These are phyloP conservation scores for Hydnomerulius pinastri DNA, from an alignment of 768 basidiomycete species.

Conservation along the genomic window DNA sequence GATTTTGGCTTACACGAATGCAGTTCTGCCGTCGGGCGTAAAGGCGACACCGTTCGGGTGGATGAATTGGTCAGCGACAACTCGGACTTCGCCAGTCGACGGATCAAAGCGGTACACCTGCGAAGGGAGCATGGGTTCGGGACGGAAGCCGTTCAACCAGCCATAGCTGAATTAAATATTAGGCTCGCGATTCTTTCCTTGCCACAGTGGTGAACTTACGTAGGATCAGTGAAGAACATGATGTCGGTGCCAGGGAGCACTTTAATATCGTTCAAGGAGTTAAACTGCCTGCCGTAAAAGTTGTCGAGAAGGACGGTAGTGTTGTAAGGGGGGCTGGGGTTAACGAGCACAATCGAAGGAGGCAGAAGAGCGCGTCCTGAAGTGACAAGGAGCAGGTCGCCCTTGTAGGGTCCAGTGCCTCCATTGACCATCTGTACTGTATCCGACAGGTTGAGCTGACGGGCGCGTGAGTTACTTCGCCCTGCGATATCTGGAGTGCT, in stretches of 20 bases:
- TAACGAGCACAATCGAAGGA: conserved; percentile 63
- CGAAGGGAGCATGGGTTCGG: conserved; percentile 62
- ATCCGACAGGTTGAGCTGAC: conserved; percentile 57
- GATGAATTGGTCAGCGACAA: conserved; percentile 77
- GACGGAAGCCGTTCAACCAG: conserved; percentile 65
- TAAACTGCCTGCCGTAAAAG: conserved; percentile 79
- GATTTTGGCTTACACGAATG: conserved; percentile 53
- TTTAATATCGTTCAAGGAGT: conserved; percentile 79
- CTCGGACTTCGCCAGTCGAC: conserved; percentile 59
- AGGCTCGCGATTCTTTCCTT: background rate
- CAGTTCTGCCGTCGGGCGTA: conserved; percentile 60
- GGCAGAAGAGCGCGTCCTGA: conserved; percentile 67
- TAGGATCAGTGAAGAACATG: conserved; percentile 74
- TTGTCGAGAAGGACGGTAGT: conserved; percentile 74
- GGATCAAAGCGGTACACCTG: conserved; percentile 82
- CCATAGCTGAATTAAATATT: conserved; percentile 51
- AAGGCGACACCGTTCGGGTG: conserved; percentile 77
- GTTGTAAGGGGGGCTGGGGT: conserved; percentile 65
- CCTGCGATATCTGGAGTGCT: background rate
- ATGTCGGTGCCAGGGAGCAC: conserved; percentile 65
- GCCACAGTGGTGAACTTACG: conserved; percentile 41
- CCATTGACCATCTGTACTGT: conserved; percentile 72
- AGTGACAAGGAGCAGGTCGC: conserved; percentile 59
- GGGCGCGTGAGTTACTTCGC: conserved; percentile 6
- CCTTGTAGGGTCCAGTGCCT: conserved; percentile 62